Conservation (phyloP, 352 stramenopile genomes). For the Pythium chondricola region DNA sequence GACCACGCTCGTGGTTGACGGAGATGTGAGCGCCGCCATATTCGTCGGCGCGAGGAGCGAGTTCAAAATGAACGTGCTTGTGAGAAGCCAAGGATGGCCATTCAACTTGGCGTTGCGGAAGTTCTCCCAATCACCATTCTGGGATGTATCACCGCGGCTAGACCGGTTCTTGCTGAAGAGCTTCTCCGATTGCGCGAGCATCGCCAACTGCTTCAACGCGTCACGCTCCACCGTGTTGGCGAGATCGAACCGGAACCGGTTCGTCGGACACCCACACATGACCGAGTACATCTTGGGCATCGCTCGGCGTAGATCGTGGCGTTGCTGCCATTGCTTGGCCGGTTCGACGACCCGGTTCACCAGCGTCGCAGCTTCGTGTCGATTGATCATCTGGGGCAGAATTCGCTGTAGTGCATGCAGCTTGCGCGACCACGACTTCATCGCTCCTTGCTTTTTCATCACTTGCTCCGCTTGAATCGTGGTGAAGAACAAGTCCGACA, state of each 20-base stretch:
- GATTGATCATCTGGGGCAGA: constrained; percentile 62
- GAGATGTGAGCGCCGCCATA: constrained; percentile 5
- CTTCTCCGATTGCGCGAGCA: constrained; percentile 70
- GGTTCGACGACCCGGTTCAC: constrained; percentile 38
- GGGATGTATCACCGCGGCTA: constrained; percentile 56
- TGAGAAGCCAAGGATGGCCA: constrained; percentile 46
- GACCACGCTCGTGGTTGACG: neutral
- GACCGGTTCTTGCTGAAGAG: constrained; percentile 51
- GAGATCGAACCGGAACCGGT: constrained; percentile 59
- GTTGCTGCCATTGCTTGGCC: constrained; percentile 43
- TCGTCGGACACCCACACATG: constrained; percentile 61
- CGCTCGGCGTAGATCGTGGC: constrained; percentile 39
- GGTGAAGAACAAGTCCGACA: constrained; percentile 66
- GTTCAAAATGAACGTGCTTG: constrained; percentile 68
- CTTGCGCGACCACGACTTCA: constrained; percentile 24
- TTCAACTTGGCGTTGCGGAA: constrained; percentile 80
- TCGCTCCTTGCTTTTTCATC: constrained; percentile 37
- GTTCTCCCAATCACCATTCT: constrained; percentile 88
- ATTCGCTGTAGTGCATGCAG: constrained; percentile 29
- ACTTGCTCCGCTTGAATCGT: constrained; percentile 56
- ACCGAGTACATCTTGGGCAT: constrained; percentile 62
- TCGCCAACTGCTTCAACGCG: constrained; percentile 49
- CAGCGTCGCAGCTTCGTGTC: constrained; percentile 36
- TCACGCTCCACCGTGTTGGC: constrained; percentile 27
- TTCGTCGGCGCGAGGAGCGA: constrained; percentile 36